Base-by-base conservation (phyloP, 768 basidiomycete genomes). In the Dioszegia aurantiaca region DNA sequence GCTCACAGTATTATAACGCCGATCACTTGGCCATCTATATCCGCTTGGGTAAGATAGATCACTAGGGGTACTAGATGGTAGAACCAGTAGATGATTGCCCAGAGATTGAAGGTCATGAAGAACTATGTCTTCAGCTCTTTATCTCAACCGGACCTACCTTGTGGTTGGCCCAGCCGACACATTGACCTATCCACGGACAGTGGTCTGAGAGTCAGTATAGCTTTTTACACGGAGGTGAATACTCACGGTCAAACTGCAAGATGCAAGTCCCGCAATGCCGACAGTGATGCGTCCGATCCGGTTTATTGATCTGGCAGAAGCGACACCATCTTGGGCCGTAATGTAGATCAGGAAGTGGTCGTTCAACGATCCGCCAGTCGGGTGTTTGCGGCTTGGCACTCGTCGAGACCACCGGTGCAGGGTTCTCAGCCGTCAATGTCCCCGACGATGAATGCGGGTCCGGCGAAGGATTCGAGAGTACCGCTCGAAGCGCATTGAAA, bases 91-190 rank as follows among this genome's bases (percentile, higher is more conserved):
- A 86, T 11, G 2, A 78, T 68, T 0, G 80, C 80, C 79, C 89
- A 88, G 67, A 83, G 77, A 12, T 84, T 80, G 74, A 94, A 93
- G 67, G 86, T 87, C 53, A 92, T 67, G 75, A 97, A 95, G 78
- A 88, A 92, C 86, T 89, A 54, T 1, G 24, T 14, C 30, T n/a
- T 60, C 47, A 65, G 41, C 61, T 39, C n/a, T n/a, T 19, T 40
- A 40, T 4, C 8, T 47, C 27, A 21, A 44, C 43, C 39, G 41
- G 26, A 33, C 80, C 21, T 58, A 87, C 89, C 77, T 90, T 91
- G 64, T 93, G 88, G 71, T 97, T 97, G 37, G 84, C 83, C 49
- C 90, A 92, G 11, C 92, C 92, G 19, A 95, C 89, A 64, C 92
- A 97, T 69, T 91, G 89, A 11, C 92, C 92, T 52, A 97, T 86